A percentile compares a stretch with the other conserved stretches of the same genome.
Evolutionary conservation across 2,329 filamentous ascomycete genomes (phyloP).

Genomic region (Metarhizium guizhouense): DNA sequence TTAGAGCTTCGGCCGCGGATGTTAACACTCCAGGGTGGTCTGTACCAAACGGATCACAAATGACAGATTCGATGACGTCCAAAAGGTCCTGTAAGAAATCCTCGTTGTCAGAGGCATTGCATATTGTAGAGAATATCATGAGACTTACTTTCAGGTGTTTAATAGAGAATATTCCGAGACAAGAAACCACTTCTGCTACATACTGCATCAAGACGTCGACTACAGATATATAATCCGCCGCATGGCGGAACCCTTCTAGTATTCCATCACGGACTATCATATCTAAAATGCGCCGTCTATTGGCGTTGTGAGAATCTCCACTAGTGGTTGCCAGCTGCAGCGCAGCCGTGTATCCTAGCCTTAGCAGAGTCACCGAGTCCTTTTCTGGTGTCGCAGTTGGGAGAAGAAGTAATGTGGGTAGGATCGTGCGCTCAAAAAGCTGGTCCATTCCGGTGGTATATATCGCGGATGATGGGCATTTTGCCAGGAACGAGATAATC

Average conservation of each 20-base stretch:
- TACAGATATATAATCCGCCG: slow-evolving; percentile 48
- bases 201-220: slow-evolving; percentile 46
- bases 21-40: slow-evolving; percentile 44
- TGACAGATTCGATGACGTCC: slow-evolving; percentile 53
- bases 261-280: slow-evolving; percentile 47
- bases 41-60: slow-evolving; percentile 61
- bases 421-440: slow-evolving; percentile 60
- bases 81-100: slow-evolving; percentile 47
- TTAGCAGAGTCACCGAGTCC: slow-evolving; percentile 58
- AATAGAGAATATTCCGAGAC: slow-evolving; percentile 51
- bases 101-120: slow-evolving; percentile 6
- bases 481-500: slow-evolving; percentile 44
- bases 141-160: slow-evolving; percentile 56
- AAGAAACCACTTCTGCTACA: slow-evolving; percentile 38
- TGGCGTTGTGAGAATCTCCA: slow-evolving; percentile 13
- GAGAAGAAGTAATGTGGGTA: slow-evolving; percentile 66
- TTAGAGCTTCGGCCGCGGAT: slow-evolving; percentile 43
- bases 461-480: slow-evolving; percentile 45
- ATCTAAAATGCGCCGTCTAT: slow-evolving; percentile 37
- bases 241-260: slow-evolving; percentile 46
- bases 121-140: not conserved
- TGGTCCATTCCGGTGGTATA: slow-evolving; percentile 53
- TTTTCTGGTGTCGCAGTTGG: slow-evolving; percentile 67
- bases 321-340: slow-evolving; percentile 40
- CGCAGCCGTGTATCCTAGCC: slow-evolving; percentile 57